Evolutionary conservation across 2,329 filamentous ascomycete species (phyloP).

Genomic region (Emmonsia crescens): DNA sequence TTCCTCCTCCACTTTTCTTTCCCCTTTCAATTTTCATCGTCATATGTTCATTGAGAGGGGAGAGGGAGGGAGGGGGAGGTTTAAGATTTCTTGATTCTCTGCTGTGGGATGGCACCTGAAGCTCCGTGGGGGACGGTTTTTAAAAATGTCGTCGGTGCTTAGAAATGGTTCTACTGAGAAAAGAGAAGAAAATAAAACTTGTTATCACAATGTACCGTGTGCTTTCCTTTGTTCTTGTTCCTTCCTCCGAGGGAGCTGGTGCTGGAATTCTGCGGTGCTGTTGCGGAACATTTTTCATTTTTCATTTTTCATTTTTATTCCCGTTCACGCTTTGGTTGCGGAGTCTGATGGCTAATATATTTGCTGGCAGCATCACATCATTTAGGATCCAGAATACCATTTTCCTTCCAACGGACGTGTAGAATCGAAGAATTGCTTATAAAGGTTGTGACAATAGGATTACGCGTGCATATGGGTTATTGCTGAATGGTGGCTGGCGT

Average conservation of each 20-base stretch:
- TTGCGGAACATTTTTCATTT: not conserved
- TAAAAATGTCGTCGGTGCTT: constrained; percentile 35
- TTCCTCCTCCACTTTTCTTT: not conserved
- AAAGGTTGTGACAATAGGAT: not conserved
- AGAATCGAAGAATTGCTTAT: not conserved
- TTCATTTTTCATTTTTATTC: not conserved
- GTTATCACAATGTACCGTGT: not conserved
- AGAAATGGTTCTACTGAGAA: constrained; percentile 39
- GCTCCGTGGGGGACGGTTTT: constrained; percentile 8
- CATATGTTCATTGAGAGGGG: constrained; percentile 9
- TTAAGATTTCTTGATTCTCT: constrained; percentile 6
- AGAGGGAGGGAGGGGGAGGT: not conserved
- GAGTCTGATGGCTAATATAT: not conserved
- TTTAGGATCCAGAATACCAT: not conserved
- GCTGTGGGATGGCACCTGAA: constrained; percentile 10
- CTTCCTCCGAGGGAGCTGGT: not conserved
- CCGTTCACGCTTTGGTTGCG: not conserved
- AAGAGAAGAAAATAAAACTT: not conserved
- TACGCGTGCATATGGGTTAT: not conserved
- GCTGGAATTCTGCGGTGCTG: not conserved
- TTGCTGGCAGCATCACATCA: not conserved
- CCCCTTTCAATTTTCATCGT: constrained; percentile 9
- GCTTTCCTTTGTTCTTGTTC: not conserved
- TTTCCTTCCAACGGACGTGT: not conserved
- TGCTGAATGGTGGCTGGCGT: not conserved